Conservation (phyloP, 2,329 filamentous ascomycete species). For the Mariannaea elegans region DNA sequence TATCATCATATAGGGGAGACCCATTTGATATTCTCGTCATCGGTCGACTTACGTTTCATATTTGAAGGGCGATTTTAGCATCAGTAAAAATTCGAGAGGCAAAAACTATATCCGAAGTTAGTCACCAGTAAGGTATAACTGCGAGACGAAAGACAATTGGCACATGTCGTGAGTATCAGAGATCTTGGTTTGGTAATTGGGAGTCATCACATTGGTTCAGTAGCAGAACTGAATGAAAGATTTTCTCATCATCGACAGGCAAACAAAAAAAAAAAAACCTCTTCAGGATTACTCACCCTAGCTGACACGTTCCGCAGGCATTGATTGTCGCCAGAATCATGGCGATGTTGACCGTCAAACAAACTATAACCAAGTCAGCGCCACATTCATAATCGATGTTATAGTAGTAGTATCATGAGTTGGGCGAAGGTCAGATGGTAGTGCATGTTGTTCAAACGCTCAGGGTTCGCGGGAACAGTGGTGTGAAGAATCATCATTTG, state of each 20-base stretch:
- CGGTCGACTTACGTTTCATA: constrained; percentile 26
- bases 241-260: constrained; percentile 69
- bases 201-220: constrained; percentile 74
- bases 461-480: constrained; percentile 70
- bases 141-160: constrained; percentile 1
- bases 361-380: constrained; percentile 6
- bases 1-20: constrained; percentile 47
- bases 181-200: constrained; percentile 71
- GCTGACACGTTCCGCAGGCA: no score
- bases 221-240: constrained; percentile 77
- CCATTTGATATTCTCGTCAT: constrained; percentile 1
- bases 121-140: constrained; percentile 2
- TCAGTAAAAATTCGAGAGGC: no score
- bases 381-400: not conserved
- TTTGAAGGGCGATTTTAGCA: no score
- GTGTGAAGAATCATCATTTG: constrained; percentile 64
- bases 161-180: constrained; percentile 55
- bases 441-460: constrained; percentile 76
- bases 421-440: constrained; percentile 70
- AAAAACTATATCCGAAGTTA: constrained; percentile 27
- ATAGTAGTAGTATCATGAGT: not conserved
- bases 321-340: not conserved
- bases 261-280: not conserved
- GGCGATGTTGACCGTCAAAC: not conserved
- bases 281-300: no score